Evolutionary conservation across 2,329 filamentous ascomycete genomes (phyloP).

Genomic region (Arachnomyces sp.): DNA sequence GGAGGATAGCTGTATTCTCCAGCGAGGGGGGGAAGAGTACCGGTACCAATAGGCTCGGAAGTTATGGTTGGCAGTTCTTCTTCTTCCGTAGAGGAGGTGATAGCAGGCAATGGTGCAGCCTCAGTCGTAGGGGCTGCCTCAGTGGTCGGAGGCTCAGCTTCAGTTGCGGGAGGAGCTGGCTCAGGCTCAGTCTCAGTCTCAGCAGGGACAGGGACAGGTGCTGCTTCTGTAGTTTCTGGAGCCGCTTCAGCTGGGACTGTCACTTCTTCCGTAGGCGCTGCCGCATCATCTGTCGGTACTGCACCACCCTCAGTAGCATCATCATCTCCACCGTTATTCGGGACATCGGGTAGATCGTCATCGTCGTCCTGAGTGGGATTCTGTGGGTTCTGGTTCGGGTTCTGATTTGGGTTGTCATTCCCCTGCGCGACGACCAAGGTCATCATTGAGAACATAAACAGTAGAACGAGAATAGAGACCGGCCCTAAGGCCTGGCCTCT

Average conservation of each 20-base stretch:
- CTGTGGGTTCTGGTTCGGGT: neutral
- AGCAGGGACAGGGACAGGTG: conserved; percentile 13
- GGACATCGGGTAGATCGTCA: conserved; percentile 12
- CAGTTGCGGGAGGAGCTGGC: conserved; percentile 11
- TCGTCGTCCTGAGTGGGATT: neutral
- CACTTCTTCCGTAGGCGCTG: conserved; percentile 15
- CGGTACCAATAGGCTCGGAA: conserved; percentile 16
- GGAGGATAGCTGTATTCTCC: conserved; percentile 58
- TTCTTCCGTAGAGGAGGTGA: conserved; percentile 14
- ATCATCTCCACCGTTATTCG: conserved; percentile 1
- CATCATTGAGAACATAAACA: conserved; percentile 7
- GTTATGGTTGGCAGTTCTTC: conserved; percentile 18
- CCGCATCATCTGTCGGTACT: conserved; percentile 13
- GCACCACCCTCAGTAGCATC: conserved; percentile 12
- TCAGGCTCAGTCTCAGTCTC: conserved; percentile 14
- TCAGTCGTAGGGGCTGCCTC: conserved; percentile 10
- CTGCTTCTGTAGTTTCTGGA: conserved; percentile 15
- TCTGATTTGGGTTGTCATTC: conserved; percentile 3
- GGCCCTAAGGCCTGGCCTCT: conserved; percentile 8
- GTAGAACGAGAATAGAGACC: conserved; percentile 6
- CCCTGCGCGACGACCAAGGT: conserved; percentile 8
- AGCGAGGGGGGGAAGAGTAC: conserved; percentile 32
- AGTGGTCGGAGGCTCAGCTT: conserved; percentile 16
- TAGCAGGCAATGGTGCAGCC: conserved; percentile 8
- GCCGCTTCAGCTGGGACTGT: conserved; percentile 19